Evolutionary conservation across 805 yeast species (phyloP).

Genomic region (Wickerhamiella musiphila): DNA sequence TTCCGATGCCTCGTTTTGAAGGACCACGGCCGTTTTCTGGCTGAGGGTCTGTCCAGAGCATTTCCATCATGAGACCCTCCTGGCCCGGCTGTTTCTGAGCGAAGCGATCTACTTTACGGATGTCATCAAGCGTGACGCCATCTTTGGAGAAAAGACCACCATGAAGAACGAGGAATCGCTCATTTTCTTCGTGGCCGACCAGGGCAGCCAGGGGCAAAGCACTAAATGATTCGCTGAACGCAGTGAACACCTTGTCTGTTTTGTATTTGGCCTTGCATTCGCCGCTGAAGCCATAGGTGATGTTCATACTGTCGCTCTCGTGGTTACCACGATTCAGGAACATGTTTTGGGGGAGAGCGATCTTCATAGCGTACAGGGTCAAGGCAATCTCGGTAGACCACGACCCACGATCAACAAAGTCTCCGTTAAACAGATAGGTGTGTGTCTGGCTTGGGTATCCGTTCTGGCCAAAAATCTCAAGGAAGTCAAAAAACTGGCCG

Average conservation of each 20-base stretch:
- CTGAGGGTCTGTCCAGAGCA: slow-evolving; percentile 96
- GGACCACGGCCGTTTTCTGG: slow-evolving; percentile 58
- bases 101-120: slow-evolving; percentile 54
- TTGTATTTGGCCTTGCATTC: slow-evolving; percentile 79
- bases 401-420: slow-evolving; percentile 93
- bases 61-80: slow-evolving; percentile 88
- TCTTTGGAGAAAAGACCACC: slow-evolving; percentile 86
- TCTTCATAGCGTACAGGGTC: slow-evolving; percentile 56
- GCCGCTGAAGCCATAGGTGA: slow-evolving; percentile 89
- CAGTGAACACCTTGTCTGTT: slow-evolving; percentile 55
- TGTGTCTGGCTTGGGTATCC: slow-evolving; percentile 57
- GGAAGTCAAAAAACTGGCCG: slow-evolving; percentile 84
- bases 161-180: slow-evolving; percentile 75
- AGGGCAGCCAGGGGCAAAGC: slow-evolving; percentile 74
- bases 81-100: slow-evolving; percentile 63
- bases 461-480: slow-evolving; percentile 57
- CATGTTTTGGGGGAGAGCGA: slow-evolving; percentile 50
- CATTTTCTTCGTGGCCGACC: too few species aligned
- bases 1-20: slow-evolving; percentile 86
- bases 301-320: slow-evolving; percentile 93
- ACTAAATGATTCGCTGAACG: slow-evolving; percentile 75
- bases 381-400: slow-evolving; percentile 97
- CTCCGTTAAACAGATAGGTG: slow-evolving; percentile 82
- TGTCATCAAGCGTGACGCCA: slow-evolving; percentile 50
- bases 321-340: slow-evolving; percentile 89